Evolutionary conservation across 768 basidiomycete genomes (phyloP).

Genomic region (Lepiota brunneoincarnata): DNA sequence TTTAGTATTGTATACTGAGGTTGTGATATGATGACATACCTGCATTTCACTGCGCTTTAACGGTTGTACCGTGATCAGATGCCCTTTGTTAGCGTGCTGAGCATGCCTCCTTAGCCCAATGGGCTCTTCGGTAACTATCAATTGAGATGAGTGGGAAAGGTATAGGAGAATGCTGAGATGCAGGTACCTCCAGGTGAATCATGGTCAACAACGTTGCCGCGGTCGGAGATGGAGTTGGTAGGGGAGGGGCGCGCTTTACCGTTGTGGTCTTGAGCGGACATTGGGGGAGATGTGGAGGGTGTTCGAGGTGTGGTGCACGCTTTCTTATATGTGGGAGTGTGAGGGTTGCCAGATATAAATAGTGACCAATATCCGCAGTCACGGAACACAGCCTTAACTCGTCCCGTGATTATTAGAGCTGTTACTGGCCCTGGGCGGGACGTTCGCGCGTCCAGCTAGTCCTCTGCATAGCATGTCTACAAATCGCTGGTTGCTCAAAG

Average conservation of each 20-base stretch:
- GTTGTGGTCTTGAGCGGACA: conserved; percentile 32
- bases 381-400: conserved; percentile 4
- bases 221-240: conserved; percentile 36
- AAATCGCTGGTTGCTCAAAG: conserved; percentile 76
- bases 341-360: background rate
- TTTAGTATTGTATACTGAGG: background rate
- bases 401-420: too few relatives aligned
- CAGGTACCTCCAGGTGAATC: conserved; percentile 59
- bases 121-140: conserved; percentile 64
- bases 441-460: background rate
- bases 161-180: conserved; percentile 4
- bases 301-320: background rate
- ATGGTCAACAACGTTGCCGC: conserved; percentile 72
- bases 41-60: conserved; percentile 87
- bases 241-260: conserved; percentile 52
- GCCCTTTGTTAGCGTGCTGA: conserved; percentile 23
- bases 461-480: conserved; percentile 4
- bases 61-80: conserved; percentile 80
- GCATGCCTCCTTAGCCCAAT: conserved; percentile 29
- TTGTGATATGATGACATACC: conserved; percentile 34
- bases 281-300: background rate
- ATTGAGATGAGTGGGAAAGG: conserved; percentile 15
- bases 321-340: background rate
- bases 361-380: conserved; percentile 5
- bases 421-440: too few relatives aligned